Base-by-base conservation (phyloP, 768 basidiomycete genomes). In the Hydnomerulius pinastri region DNA sequence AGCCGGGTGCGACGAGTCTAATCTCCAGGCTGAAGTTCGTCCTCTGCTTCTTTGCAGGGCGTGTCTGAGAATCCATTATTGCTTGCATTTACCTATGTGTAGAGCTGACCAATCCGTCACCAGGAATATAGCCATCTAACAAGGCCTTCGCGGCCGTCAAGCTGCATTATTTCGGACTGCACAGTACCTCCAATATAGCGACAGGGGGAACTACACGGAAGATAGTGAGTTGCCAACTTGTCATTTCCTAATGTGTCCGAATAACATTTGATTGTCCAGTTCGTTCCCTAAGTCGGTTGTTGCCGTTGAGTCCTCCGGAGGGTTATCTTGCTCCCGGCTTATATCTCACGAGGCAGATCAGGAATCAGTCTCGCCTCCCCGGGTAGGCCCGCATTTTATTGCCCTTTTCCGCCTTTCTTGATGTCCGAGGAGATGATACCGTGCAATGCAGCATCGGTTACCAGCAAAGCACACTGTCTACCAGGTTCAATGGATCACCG, bases 371-470 rank as follows among this genome's bases (percentile, higher is more conserved):
- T 40, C 33, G 27, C 58, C 33, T 38, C 53, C 37, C 47, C 50
- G 50, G 58, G 48, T 56, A 53, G 47, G 30, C 37, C 30, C 27
- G 24, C 4, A 21, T 21, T 25, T 21, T 27, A 36, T 25, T 36
- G 25, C 17, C 41, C 10, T 24, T 50, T 11, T n/a, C 30, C 43
- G 39, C 25, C 45, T 54, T 45, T 55, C 33, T n/a, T n/a, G 52
- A 66, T 58, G 58, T 64, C 64, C 63, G 63, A 64, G 63, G 63
- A 64, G 50, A 54, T 53, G 13, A 38, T 53, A 51, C 46, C 42
- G 48, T 36, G 40, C 43, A 32, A 33, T 53, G 33, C n/a, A 54
- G 29, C 40, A 29, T 44, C 48, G 13, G 44, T 35, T 42, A 46
- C 35, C 51, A 50, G 42, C 50, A 55, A 54, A 51, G 33, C 35